Base-by-base conservation (phyloP, 805 yeast genomes). In the Hanseniaspora thailandica region DNA sequence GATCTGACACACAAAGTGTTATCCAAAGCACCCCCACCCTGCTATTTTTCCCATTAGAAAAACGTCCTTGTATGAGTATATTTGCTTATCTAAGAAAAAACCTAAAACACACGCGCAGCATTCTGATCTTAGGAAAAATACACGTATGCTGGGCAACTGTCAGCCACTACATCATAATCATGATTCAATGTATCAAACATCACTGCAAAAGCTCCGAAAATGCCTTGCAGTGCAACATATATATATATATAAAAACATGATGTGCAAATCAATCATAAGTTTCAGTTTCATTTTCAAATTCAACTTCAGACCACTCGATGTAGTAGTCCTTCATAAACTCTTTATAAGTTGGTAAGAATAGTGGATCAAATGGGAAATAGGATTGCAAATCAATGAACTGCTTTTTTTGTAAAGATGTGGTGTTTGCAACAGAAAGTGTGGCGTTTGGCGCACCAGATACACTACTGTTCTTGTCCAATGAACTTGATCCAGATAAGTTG, bases 281-380 rank as follows among this genome's bases (percentile, higher is more conserved):
- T 26, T 44, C 47, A 20, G 26, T 31, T 30, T 45, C 48, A 33
- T 33, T 45, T 13, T 34, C 48, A 22, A 34, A 26, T n/a, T 33
- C 40, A 33, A 81, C 85, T 41, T 80, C 88, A 35, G 75, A 75
- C 97, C 97, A 90, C 61, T 88, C 93, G 26, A 89, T 79, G 62
- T 81, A 84, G 55, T 75, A 73, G 5, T 68, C 72, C 31, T 74
- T 70, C 54, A 93, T 69, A 33, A 78, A 64, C 38, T 68, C 65
- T 60, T 81, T 78, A 46, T 86, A 76, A 10, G 68, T 68, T 44
- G 81, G 83, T 57, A 90, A 74, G 48, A 84, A 78, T 57, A 93
- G 68, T 1, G 98, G 98, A 70, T 90, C 97, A 65, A 86, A 90
- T 12, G 98, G 98, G 68, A 90, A 90, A 65, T 87, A 90, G n/a